Base-by-base conservation (phyloP, 1,284 basidiomycete genomes). In the Ceratobasidium sp. region DNA sequence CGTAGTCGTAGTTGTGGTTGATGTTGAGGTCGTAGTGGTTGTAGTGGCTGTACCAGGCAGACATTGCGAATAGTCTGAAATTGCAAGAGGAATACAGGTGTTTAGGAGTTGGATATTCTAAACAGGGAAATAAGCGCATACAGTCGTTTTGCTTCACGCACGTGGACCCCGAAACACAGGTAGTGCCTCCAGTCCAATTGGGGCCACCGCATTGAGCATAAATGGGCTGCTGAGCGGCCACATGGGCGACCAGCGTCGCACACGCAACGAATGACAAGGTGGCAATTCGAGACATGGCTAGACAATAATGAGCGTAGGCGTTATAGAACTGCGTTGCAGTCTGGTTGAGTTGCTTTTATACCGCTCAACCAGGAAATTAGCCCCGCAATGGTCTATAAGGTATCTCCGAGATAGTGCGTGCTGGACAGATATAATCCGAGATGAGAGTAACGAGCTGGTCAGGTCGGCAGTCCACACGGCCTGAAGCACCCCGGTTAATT, bases 131-230 rank as follows among this genome's bases (percentile, higher is more conserved):
- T 63, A 19, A 36, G 27, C 50, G 51, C 65, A 50, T 45, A 59
- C 57, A 75, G 33, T 64, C 60, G 54, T 75, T 75, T 24, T 50
- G 56, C 51, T 73, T 65, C 29, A 44, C 33, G 69, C 75, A 75
- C 22, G 45, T 44, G 3, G 53, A 47, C n/a, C 75, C 75, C 19
- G 75, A 17, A 47, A 73, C 75, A 27, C 75, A 75, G 45, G 75
- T 75, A 9, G 69, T 75, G 1, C 17, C 54, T 3, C 75, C 75
- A 24, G 62, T 60, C 62, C 62, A 75, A n/a, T 29, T 44, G 19
- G 27, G 41, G 0, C 75, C 75, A 47, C 75, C 75, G 44, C 75
- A 73, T 50, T 73, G 69, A 54, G 31, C 69, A 19, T 63, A 73
- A 17, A 59, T 22, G 19, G 57, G 6, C 36, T 73, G 69, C 45